Base-by-base conservation (phyloP, 768 basidiomycete genomes). In the Dacryopinax spathularia region DNA sequence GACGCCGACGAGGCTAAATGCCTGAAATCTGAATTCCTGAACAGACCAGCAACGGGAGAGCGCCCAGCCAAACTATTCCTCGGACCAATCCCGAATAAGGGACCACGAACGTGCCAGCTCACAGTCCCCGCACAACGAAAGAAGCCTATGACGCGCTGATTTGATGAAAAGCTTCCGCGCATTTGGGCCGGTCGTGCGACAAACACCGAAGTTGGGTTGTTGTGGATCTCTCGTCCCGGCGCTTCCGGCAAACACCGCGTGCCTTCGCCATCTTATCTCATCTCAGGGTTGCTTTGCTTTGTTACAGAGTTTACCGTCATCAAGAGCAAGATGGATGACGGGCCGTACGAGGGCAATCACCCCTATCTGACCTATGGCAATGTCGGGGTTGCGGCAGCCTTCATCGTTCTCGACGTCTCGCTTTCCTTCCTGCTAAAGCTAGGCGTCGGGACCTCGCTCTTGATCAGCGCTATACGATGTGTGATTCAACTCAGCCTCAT, bases 401-500 rank as follows among this genome's bases (percentile, higher is more conserved):
- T 94, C 73, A 82, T 94, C 70, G 70, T 84, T 36, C 81, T 92
- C 70, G 82, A 91, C 75, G 81, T 85, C 4, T 65, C 82, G 25
- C 65, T 91, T 5, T 91, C 91, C 1, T 74, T 78, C 5, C 66
- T 77, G 0, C 80, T 91, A 65, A 77, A 83, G 3, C 81, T 94
- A 20, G 87, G 84, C 1, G 77, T 92, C 43, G 88, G 85, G 0
- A 72, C 77, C 0, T 84, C 85, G 4, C 80, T 94, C 25, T 68
- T 88, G 22, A 81, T 84, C 7, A 83, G 89, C 0, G 84, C 89
- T 0, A 63, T 84, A 41, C 77, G 91, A 72, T 94, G 91, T 71
- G 76, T 89, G 20, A 74, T 87, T 9, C 91, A 94, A 74, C 81
- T 94, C 22, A 82, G 83, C 16, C 73, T 90, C 15, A 86, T 93